Base-by-base conservation (phyloP, 1,284 basidiomycete species). In the Mycena citricolor region DNA sequence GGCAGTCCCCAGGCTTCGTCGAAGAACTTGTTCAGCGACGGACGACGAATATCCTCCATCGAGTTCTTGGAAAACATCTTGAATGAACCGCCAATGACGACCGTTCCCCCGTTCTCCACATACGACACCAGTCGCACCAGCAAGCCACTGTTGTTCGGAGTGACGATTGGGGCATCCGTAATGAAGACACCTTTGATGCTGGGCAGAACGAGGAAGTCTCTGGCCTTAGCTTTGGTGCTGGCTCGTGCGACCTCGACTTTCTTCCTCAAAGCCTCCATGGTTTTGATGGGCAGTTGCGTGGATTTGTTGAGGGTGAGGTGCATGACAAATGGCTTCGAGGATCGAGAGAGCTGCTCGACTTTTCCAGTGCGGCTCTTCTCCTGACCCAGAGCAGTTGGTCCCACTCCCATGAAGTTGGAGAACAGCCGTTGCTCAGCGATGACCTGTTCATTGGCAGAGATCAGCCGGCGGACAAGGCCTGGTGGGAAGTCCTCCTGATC, bases 11-110 rank as follows among this genome's bases (percentile, higher is more conserved):
- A 49, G 30, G 42, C 42, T 5, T 38, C n/a, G 1, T 20, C 34
- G 35, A 49, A 45, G 47, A 44, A 49, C 8, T 38, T 29, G 11
- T 38, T 39, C 13, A 48, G 32, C 14, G 42, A 33, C 17, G 41
- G 22, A 23, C 28, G 17, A 3, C 37, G 13, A 28, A 44, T 4
- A 13, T 43, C 42, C 25, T 21, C 23, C 31, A 41, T 33, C 35
- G 6, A 24, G 16, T 25, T 40, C 2, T 21, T 17, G 14, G 21
- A 25, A 19, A 42, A 16, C 25, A 20, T 3, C 37, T 32, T 63
- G 56, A 70, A 69, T 16, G 52, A 44, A 19, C 64, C 65, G 8
- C 61, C 66, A 20, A 69, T 33, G 6, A 66, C 61, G 17, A 62
- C 64, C 2, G 57, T 56, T 6, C 69, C 68, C 8, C 69, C 68